Percentiles rank a stretch among this genome's conserved stretches.
phyloP scores from a whole-genome alignment of 1,284 basidiomycete genomes.

The Lentinula novae-zelandiae region DNA sequence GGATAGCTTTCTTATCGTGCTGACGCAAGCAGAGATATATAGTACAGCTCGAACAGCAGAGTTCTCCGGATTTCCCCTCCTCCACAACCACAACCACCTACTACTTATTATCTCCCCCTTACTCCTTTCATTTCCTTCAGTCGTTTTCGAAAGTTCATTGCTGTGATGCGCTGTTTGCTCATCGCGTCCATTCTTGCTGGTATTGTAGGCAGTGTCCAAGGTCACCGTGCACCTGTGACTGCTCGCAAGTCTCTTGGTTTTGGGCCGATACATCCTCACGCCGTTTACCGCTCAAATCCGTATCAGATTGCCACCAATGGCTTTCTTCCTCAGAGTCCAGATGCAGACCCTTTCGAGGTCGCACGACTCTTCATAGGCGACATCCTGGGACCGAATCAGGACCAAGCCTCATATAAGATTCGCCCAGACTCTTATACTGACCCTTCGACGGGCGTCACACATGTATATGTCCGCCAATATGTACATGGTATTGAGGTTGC shows the following conservation, averaged over 20 bases:
- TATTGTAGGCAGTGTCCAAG: constrained; percentile 11
- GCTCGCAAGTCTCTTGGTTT: constrained; percentile 77
- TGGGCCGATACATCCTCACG: constrained; percentile 72
- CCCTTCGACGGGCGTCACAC: constrained; percentile 75
- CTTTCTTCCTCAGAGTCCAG: constrained; percentile 33
- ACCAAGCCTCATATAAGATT: constrained; percentile 49
- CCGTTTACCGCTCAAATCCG: constrained; percentile 58
- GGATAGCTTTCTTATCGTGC: not conserved
- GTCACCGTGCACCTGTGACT: constrained; percentile 12
- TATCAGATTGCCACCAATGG: constrained; percentile 38
- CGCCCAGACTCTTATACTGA: constrained; percentile 87
- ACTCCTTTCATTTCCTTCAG: not conserved
- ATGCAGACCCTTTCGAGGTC: constrained; percentile 51
- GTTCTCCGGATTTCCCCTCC: not conserved
- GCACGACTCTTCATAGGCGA: constrained; percentile 59
- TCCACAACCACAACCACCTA: not conserved
- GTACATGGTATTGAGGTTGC: constrained; percentile 82
- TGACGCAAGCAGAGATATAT: not conserved
- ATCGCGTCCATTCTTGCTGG: constrained; percentile 16
- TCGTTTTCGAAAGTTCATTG: not conserved
- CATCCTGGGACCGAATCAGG: constrained; percentile 35
- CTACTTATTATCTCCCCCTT: not conserved
- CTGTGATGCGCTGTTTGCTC: constrained; percentile 17
- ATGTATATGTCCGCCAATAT: constrained; percentile 80
- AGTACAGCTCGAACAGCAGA: not conserved